These are phyloP conservation scores for Hypsizygus marmoreus DNA, from an alignment of 768 basidiomycete genomes.

Conservation along the genomic window DNA sequence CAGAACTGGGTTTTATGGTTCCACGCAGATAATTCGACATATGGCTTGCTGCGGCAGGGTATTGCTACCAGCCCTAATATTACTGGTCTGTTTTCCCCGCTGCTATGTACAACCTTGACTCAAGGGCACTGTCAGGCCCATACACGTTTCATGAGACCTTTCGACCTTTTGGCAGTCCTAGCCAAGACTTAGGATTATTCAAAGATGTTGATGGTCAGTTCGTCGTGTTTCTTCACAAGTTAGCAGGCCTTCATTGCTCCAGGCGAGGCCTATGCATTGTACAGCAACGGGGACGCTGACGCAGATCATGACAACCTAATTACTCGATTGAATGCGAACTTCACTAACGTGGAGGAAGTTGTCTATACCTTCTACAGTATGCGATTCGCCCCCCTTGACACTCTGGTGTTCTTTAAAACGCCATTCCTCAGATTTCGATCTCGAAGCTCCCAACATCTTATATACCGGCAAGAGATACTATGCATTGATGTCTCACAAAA, in stretches of 20 bases:
- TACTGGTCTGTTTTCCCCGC: conserved; percentile 15
- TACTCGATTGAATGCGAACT: conserved; percentile 22
- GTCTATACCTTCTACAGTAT: conserved; percentile 24
- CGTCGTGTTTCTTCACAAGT: not conserved
- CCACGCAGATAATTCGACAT: conserved; percentile 30
- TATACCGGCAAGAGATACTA: conserved; percentile 26
- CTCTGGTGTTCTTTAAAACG: no score
- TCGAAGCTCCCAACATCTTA: conserved; percentile 23
- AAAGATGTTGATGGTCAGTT: conserved; percentile 20
- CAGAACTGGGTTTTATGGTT: conserved; percentile 31
- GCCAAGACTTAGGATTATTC: conserved; percentile 26
- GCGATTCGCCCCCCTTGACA: no score
- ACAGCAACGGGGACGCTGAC: conserved; percentile 26
- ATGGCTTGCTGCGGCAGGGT: conserved; percentile 27
- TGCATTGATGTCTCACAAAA: conserved; percentile 30
- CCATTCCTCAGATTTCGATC: conserved; percentile 28
- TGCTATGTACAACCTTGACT: not conserved
- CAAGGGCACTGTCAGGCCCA: conserved; percentile 15
- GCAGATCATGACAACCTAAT: conserved; percentile 25
- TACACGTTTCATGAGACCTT: conserved; percentile 22
- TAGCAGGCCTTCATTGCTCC: not conserved
- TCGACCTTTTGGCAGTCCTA: conserved; percentile 21
- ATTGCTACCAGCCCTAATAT: conserved; percentile 28
- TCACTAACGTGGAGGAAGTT: conserved; percentile 25
- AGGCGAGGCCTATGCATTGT: conserved; percentile 23